Evolutionary conservation across 2,329 filamentous ascomycete genomes (phyloP).

Genomic region (Thelonectria olida): DNA sequence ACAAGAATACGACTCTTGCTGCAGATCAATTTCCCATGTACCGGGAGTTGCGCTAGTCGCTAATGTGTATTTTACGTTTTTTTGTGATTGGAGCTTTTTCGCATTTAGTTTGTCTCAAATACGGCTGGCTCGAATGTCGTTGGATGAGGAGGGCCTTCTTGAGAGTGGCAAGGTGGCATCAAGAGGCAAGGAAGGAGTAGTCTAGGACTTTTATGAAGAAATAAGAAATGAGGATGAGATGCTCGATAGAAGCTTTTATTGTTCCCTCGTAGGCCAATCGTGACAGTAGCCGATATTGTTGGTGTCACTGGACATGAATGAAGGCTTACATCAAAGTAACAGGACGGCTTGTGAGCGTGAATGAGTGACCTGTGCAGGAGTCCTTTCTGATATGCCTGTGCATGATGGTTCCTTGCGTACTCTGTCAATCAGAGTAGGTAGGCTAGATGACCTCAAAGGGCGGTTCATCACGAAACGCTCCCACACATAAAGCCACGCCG

Average conservation of each 20-base stretch:
- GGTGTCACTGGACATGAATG: background rate
- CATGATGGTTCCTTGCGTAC: no score
- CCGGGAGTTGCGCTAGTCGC: constrained; percentile 37
- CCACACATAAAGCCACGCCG: no score
- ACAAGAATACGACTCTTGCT: constrained; percentile 28
- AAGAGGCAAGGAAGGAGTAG: constrained; percentile 23
- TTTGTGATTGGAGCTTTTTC: constrained; percentile 32
- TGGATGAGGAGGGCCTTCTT: constrained; percentile 34
- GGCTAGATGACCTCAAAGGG: no score
- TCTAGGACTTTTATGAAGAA: constrained; percentile 35
- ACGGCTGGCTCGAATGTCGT: constrained; percentile 33
- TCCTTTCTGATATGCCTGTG: no score
- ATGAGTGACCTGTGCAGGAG: no score
- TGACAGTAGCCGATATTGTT: no score
- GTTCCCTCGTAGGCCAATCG: no score
- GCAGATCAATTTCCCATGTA: constrained; percentile 12
- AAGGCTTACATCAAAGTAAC: no score
- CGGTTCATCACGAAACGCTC: no score
- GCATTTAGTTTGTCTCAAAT: constrained; percentile 33
- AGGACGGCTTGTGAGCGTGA: no score
- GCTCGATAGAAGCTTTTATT: constrained; percentile 5
- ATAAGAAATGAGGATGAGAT: constrained; percentile 37
- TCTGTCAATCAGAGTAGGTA: no score
- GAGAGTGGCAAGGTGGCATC: constrained; percentile 12
- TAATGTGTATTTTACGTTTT: constrained; percentile 41